Base-by-base conservation (phyloP, 176 grass and related monocot species). In the Ananas comosus region DNA sequence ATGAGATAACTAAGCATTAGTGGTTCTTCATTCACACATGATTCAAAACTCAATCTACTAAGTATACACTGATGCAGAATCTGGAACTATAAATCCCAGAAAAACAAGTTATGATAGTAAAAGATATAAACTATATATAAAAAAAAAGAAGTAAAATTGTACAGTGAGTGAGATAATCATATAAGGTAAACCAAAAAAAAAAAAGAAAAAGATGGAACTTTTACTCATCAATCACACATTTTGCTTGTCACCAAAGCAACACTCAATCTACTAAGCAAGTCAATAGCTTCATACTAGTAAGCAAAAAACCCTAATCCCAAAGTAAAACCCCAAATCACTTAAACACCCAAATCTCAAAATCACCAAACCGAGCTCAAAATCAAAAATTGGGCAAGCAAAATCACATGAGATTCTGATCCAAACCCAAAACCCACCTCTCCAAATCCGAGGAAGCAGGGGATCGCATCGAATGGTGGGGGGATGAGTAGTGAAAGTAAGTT, bases 401-500 rank as follows among this genome's bases (percentile, higher is more conserved):
- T 64, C 57, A 77, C 9, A 53, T 74, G 47, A 72, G 72, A 51
- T 63, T 18, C 13, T n/a, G 56, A 61, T 9, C 56, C 16, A 19
- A 51, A 73, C 56, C 64, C 47, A 77, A 24, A 63, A 23, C 84
- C 13, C 66, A 99, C 95, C 95, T 99, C 69, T 99, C 95, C 80
- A 82, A 91, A 3, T 99, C 90, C 59, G 95, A 99, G 51, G 90
- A 54, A 9, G 83, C 71, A 75, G 95, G 86, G 61, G 86, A 99
- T 85, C 90, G 91, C 87, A 94, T 72, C 63, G 89, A 92, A 80
- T 82, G 89, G 52, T 92, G 90, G 23, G 82, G 85, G 0, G 90
- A 94, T 50, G 95, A 94, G 78, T 91, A 90, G 64, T 90, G 87
- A 74, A 93, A 88, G 78, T 84, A 91, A 54, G 87, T 83, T 42